These are phyloP conservation scores for Hypocreales sp. DNA, from an alignment of 2,329 filamentous ascomycete genomes.

Conservation along the genomic window DNA sequence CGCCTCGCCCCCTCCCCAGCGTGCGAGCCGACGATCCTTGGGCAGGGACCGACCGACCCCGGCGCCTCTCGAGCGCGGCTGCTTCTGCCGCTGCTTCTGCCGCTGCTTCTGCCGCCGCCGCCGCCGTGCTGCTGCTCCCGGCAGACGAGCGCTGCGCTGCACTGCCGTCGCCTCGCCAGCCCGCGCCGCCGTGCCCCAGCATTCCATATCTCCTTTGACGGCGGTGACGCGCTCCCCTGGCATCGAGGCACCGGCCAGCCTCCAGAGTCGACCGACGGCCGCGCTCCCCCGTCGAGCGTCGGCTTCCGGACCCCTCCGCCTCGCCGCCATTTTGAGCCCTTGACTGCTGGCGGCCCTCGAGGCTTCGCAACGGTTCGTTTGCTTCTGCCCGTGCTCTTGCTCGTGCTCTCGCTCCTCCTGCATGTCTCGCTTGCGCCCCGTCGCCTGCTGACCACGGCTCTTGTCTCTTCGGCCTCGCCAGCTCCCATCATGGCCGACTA, in stretches of 20 bases:
- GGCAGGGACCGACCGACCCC: conserved; percentile 1
- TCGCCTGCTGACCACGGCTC: no score
- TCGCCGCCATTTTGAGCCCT: conserved; percentile 10
- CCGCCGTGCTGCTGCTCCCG: conserved; percentile 1
- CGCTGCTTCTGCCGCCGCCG: no score
- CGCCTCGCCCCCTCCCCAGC: background rate
- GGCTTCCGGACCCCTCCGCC: conserved; percentile 7
- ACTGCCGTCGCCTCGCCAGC: background rate
- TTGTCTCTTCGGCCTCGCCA: no score
- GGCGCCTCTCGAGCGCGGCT: conserved; percentile 1
- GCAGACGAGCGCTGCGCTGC: background rate
- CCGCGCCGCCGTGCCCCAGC: background rate
- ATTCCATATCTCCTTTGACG: background rate
- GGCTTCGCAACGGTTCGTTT: conserved; percentile 9
- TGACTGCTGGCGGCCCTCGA: conserved; percentile 5
- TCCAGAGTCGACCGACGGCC: conserved; percentile 13
- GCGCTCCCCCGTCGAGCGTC: conserved; percentile 17
- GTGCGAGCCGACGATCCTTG: conserved; percentile 1
- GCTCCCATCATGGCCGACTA: conserved; percentile 39
- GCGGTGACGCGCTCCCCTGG: background rate
- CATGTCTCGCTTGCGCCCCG: no score
- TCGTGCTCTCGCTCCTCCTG: background rate
- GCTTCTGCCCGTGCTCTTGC: conserved; percentile 2
- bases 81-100: no score
- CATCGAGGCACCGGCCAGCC: background rate